Conservation (phyloP, 2,329 filamentous ascomycete genomes). For the Curvularia sp. region DNA sequence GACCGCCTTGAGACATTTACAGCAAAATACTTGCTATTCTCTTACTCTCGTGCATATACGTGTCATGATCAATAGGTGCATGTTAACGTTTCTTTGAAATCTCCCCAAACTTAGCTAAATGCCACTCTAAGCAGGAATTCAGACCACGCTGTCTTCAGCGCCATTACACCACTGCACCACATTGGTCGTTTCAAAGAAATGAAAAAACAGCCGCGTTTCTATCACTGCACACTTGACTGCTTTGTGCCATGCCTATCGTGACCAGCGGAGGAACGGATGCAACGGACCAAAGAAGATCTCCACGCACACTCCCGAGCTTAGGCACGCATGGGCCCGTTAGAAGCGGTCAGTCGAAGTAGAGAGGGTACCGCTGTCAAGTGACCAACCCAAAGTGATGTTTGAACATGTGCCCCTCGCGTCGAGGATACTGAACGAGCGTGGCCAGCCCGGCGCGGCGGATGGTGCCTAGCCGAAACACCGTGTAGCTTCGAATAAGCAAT, state of each 20-base stretch:
- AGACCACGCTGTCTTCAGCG: slow-evolving; percentile 9
- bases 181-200: slow-evolving; percentile 11
- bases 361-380: background rate
- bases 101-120: background rate
- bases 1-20: background rate
- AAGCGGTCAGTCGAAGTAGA: slow-evolving; percentile 1
- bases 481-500: slow-evolving; percentile 1
- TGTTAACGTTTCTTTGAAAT: background rate
- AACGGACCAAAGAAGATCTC: background rate
- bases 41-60: background rate
- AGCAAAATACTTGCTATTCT: background rate
- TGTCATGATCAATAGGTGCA: background rate
- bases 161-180: slow-evolving; percentile 19
- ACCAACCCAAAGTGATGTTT: background rate
- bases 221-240: slow-evolving; percentile 3
- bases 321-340: background rate
- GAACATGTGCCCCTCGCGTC: background rate
- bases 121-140: background rate
- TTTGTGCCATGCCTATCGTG: slow-evolving; percentile 2
- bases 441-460: slow-evolving; percentile 9
- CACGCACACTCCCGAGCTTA: background rate
- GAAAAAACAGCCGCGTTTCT: slow-evolving; percentile 12
- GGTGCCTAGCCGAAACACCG: slow-evolving; percentile 18
- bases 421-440: background rate
- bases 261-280: slow-evolving; percentile 9